These are phyloP conservation scores for Populus hybrid DNA, from an alignment of 441 rosid genomes.

Conservation along the genomic window DNA sequence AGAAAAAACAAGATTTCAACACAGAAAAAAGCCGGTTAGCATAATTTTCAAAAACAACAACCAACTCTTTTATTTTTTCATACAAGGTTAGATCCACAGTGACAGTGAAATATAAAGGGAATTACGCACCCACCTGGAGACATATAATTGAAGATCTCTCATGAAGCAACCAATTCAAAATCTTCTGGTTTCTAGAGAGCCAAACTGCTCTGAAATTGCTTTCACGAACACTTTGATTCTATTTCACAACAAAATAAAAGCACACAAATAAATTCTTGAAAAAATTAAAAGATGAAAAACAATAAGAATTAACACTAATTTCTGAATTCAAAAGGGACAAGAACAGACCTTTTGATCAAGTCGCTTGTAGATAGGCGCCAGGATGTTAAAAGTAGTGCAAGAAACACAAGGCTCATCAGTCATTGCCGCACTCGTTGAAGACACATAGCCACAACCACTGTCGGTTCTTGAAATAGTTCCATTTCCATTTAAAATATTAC, in stretches of 20 bases:
- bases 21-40: not conserved
- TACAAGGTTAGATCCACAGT: not conserved
- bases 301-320: not conserved
- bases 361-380: constrained; percentile 77
- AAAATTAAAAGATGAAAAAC: not conserved
- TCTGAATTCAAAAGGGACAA: not conserved
- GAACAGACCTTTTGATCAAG: constrained; percentile 45
- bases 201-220: constrained; percentile 56
- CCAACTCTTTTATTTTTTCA: not conserved
- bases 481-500: not conserved
- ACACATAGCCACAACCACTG: constrained; percentile 12
- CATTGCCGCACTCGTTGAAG: constrained; percentile 22
- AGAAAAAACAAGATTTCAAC: not conserved
- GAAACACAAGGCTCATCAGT: constrained; percentile 46
- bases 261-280: not conserved
- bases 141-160: constrained; percentile 67
- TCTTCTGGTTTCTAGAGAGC: constrained; percentile 54
- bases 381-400: constrained; percentile 71
- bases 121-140: constrained; percentile 49
- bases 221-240: constrained; percentile 68
- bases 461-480: constrained; percentile 14
- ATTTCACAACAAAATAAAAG: constrained; percentile 10
- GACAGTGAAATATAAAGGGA: not conserved
- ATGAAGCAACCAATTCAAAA: constrained; percentile 62
- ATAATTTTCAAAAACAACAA: not conserved